phyloP scores from a whole-genome alignment of 2,329 filamentous ascomycete species.

The Diaporthe eres region DNA sequence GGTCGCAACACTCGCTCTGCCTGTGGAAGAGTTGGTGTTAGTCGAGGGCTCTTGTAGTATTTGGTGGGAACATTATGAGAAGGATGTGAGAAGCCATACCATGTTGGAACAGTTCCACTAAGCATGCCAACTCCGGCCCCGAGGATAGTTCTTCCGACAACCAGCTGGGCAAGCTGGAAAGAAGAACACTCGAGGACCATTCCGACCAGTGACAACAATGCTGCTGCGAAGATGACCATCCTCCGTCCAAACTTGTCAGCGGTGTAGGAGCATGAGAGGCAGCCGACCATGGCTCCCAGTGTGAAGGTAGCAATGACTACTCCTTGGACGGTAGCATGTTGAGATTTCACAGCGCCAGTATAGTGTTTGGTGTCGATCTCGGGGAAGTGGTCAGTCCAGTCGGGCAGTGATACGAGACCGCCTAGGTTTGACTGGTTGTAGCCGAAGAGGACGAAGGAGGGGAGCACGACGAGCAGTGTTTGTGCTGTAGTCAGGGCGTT shows the following conservation, averaged over 20 bases:
- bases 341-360: conserved; percentile 48
- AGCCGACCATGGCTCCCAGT: conserved; percentile 54
- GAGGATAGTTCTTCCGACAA: conserved; percentile 57
- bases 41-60: background rate
- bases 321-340: conserved; percentile 55
- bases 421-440: conserved; percentile 59
- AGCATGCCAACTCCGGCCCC: conserved; percentile 56
- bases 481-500: conserved; percentile 53
- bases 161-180: conserved; percentile 57
- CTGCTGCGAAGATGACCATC: conserved; percentile 56
- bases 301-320: conserved; percentile 55
- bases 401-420: conserved; percentile 51
- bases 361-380: conserved; percentile 56
- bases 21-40: background rate
- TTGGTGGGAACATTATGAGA: background rate
- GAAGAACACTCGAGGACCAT: conserved; percentile 57
- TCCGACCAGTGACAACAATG: conserved; percentile 57
- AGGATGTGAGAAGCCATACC: conserved; percentile 27
- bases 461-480: conserved; percentile 58
- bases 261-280: conserved; percentile 53
- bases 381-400: conserved; percentile 55
- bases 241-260: conserved; percentile 58
- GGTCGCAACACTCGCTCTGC: conserved; percentile 55
- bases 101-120: conserved; percentile 58
- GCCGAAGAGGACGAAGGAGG: conserved; percentile 58